Evolutionary conservation across 2,329 filamentous ascomycete genomes (phyloP).

Genomic region (Metarhizium guizhouense): DNA sequence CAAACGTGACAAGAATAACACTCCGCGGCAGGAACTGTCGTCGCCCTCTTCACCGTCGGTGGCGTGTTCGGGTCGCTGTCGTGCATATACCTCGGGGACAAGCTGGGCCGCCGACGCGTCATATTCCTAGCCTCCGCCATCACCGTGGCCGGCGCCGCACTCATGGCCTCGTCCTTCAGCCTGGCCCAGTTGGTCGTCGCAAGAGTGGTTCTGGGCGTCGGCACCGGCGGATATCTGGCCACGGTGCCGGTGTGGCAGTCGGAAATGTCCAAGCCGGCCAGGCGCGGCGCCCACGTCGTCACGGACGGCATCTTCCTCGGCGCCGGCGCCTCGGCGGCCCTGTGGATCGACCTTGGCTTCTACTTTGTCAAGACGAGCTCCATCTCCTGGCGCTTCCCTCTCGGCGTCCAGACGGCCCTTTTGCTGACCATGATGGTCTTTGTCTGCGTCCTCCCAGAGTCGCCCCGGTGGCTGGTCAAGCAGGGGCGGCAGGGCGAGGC

Average conservation of each 20-base stretch:
- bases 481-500: slow-evolving; percentile 24
- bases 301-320: slow-evolving; percentile 36
- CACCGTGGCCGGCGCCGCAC: slow-evolving; percentile 40
- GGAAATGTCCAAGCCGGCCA: slow-evolving; percentile 39
- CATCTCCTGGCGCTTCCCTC: slow-evolving; percentile 40
- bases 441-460: slow-evolving; percentile 28
- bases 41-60: slow-evolving; percentile 46
- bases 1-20: not conserved
- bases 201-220: slow-evolving; percentile 42
- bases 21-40: slow-evolving; percentile 16
- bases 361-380: slow-evolving; percentile 10
- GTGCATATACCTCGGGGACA: slow-evolving; percentile 41
- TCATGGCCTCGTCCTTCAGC: slow-evolving; percentile 43
- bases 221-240: slow-evolving; percentile 43
- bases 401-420: slow-evolving; percentile 33
- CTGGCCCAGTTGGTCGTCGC: slow-evolving; percentile 28
- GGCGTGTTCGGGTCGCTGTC: slow-evolving; percentile 43
- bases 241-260: slow-evolving; percentile 46
- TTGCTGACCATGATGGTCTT: slow-evolving; percentile 34
- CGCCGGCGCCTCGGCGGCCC: slow-evolving; percentile 26
- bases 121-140: slow-evolving; percentile 45
- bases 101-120: slow-evolving; percentile 46
- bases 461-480: slow-evolving; percentile 27
- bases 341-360: slow-evolving; percentile 38
- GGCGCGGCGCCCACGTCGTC: slow-evolving; percentile 36